phyloP scores from a whole-genome alignment of 352 stramenopile species.

The Bremia lactucae region DNA sequence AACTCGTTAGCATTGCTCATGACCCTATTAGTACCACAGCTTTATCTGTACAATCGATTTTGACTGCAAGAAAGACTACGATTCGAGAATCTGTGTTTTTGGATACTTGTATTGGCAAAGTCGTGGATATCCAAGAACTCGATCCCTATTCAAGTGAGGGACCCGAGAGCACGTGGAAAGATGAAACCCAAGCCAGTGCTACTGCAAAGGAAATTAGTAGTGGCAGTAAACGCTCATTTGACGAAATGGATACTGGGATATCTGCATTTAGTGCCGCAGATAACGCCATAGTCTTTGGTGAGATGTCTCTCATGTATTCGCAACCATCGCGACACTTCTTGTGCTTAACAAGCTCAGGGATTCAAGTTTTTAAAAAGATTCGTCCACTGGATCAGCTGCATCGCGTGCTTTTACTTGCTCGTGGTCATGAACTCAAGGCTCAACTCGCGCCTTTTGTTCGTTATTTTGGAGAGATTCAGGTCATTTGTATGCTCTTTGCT shows the following conservation, averaged over 20 bases:
- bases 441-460: conserved; percentile 64
- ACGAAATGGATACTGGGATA: conserved; percentile 54
- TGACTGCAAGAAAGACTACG: conserved; percentile 46
- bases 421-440: conserved; percentile 57
- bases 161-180: conserved; percentile 12
- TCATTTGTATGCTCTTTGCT: conserved; percentile 83
- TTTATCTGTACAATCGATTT: conserved; percentile 31
- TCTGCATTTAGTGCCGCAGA: conserved; percentile 7
- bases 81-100: conserved; percentile 69
- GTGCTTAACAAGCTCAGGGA: conserved; percentile 72
- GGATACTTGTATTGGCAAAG: conserved; percentile 72
- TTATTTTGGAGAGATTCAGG: conserved; percentile 76
- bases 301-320: conserved; percentile 82
- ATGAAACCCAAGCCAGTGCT: conserved; percentile 1
- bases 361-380: conserved; percentile 87
- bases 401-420: conserved; percentile 50
- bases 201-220: conserved; percentile 8
- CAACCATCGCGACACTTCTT: conserved; percentile 75
- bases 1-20: conserved; percentile 60
- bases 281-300: conserved; percentile 23
- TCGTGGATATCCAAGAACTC: conserved; percentile 72
- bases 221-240: conserved; percentile 58
- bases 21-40: conserved; percentile 64
- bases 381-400: conserved; percentile 83
- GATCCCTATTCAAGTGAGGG: conserved; percentile 28